Base-by-base conservation (phyloP, 2,329 filamentous ascomycete species). In the Trichoderma sp. region DNA sequence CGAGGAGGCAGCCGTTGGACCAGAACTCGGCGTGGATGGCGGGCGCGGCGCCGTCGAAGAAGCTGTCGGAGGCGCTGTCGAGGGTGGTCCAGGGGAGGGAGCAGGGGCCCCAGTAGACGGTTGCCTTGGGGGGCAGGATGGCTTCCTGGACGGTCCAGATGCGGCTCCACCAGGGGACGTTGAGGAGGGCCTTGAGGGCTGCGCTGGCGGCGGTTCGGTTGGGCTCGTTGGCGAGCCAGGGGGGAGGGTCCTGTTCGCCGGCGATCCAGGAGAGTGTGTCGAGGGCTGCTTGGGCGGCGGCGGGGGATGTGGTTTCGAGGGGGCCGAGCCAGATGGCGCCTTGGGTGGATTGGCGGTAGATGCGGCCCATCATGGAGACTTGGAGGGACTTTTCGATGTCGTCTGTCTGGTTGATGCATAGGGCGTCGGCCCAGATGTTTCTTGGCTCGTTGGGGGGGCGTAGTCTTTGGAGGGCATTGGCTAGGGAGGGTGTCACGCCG, bases 121-220 rank as follows among this genome's bases (percentile, higher is more conserved):
- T 62, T n/a, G 58, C 58, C 5, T 5, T 43, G 12, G 58, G 34
- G 5, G 48, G 59, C 7, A 62, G 59, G 48, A 62, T 44, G 26
- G 59, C 59, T n/a, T 62, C 59, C 19, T 62, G 59, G 39, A 62
- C 48, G 24, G 59, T 62, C 59, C 48, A 62, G 34, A 62, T 62
- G 59, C 59, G 59, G 39, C 3, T 24, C 59, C 59, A 62, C 59
- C 48, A 62, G 24, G 58, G 34, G 5, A 62, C 24, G 39, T n/a
- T 43, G 24, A 62, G 12, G 24, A 54, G 2, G 7, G 48, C 5
- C 14, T 45, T 62, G 7, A 62, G 21, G 17, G 48, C 59, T 3
- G 21, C 14, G 24, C 30, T 34, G 24, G 39, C 48, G n/a, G 48
- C 2, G n/a, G 43, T 5, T 34, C 58, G 30, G 12, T 17, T 43